Evolutionary conservation across 495 filamentous ascomycete species (phyloP), one percentile per base, ranked within the genome.

Genomic region (Ascodesmis nigricans): DNA sequence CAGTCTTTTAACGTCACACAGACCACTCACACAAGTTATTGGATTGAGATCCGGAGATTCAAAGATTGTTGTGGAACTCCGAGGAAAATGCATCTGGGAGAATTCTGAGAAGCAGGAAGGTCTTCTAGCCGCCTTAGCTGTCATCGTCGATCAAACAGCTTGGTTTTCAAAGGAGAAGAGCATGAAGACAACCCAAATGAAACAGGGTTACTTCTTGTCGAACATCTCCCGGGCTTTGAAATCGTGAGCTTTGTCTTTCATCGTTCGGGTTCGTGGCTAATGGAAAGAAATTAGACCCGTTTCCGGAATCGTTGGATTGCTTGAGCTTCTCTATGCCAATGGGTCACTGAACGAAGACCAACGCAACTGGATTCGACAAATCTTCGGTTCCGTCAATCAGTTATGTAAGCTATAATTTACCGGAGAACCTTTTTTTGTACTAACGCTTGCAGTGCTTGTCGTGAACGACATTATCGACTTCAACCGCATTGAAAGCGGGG

Each of bases 391-490:
- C 3, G 27, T 49, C 16, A 43, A 46, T 46, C 35, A 11, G 33
- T 22, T 42, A n/a, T 23, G 39, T 42, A 38, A 40, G 22, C 11
- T n/a, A n/a, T n/a, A n/a, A n/a, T n/a, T n/a, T n/a, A n/a, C n/a
- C n/a, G n/a, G n/a, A n/a, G n/a, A n/a, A n/a, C n/a, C n/a, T n/a
- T n/a, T n/a, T n/a, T n/a, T n/a, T n/a, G n/a, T n/a, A n/a, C n/a
- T n/a, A n/a, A 16, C 3, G 8, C 13, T 21, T 17, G 16, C 35
- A 50, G 45, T 50, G 21, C 38, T 48, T 25, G 36, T 48, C 19
- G 42, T 46, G 22, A 46, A 50, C 16, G 47, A 47, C 21, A 14
- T 47, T 19, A 50, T 44, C 33, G 40, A 50, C 22, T 50, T 47
- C 31, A 39, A 43, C 20, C 43, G 31, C 14, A 47, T 50, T 25